phyloP scores from a whole-genome alignment of 441 rosid species.

The Brassica balearica region DNA sequence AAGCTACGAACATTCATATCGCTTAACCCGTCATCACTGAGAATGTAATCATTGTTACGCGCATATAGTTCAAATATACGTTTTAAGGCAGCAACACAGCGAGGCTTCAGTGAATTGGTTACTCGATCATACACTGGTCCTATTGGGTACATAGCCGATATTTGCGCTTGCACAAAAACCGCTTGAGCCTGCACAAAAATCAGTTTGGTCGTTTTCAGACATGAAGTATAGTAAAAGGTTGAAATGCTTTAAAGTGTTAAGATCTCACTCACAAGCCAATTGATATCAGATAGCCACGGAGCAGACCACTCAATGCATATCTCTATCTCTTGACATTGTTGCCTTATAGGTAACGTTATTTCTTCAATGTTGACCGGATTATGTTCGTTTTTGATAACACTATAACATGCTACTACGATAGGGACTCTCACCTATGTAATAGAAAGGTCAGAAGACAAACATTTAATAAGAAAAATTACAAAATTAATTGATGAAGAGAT shows the following conservation, averaged over 20 bases:
- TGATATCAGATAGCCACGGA: conserved; percentile 47
- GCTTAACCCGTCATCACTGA: conserved; percentile 69
- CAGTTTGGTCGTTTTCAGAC: conserved; percentile 1
- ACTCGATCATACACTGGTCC: conserved; percentile 82
- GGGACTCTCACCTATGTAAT: conserved; percentile 79
- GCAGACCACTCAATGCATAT: conserved; percentile 83
- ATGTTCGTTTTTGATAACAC: conserved; percentile 54
- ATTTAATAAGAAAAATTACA: not conserved
- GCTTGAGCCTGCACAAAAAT: conserved; percentile 56
- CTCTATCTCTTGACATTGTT: conserved; percentile 79
- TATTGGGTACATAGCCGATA: conserved; percentile 80
- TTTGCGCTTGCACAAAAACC: conserved; percentile 78
- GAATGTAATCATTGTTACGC: conserved; percentile 68
- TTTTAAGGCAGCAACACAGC: conserved; percentile 85
- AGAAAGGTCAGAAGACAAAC: not conserved
- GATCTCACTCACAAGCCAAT: conserved; percentile 23
- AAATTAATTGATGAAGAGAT: not conserved
- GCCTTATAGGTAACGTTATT: conserved; percentile 81
- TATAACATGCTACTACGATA: conserved; percentile 78
- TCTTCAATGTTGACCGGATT: conserved; percentile 61
- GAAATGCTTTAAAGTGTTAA: not conserved
- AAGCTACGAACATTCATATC: conserved; percentile 73
- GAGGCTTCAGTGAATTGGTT: conserved; percentile 75
- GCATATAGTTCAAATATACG: conserved; percentile 80
- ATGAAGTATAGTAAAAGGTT: not conserved